Conservation (phyloP, 1,139 yeast species). For the Scheffersomyces titani region DNA sequence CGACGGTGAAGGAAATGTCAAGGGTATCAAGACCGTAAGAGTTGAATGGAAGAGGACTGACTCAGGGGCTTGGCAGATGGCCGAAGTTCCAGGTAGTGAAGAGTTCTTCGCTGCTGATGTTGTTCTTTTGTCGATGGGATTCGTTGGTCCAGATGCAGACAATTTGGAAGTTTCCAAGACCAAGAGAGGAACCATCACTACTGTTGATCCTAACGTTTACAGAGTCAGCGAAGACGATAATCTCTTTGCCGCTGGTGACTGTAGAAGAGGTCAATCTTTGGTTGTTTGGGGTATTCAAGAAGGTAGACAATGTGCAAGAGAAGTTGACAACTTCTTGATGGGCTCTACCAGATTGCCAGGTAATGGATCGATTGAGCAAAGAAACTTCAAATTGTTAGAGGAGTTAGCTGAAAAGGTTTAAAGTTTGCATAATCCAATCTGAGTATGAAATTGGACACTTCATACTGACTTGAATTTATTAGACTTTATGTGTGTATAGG, state of each 20-base stretch:
- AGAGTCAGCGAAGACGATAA: conserved; percentile 63
- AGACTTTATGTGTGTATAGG: neutral
- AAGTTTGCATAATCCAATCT: neutral
- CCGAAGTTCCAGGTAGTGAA: conserved; percentile 93
- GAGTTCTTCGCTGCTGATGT: conserved; percentile 94
- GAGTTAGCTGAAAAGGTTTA: conserved; percentile 66
- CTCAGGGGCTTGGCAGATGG: conserved; percentile 98
- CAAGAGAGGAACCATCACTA: conserved; percentile 83
- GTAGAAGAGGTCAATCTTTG: conserved; percentile 97
- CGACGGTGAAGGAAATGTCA: conserved; percentile 91
- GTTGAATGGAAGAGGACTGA: conserved; percentile 98
- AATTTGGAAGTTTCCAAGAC: conserved; percentile 73
- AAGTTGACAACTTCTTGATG: conserved; percentile 79
- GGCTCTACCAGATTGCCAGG: conserved; percentile 87
- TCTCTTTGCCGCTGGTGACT: conserved; percentile 95
- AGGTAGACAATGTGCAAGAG: conserved; percentile 98
- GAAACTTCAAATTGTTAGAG: conserved; percentile 73
- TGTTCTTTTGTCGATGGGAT: conserved; percentile 95
- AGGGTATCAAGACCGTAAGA: conserved; percentile 90
- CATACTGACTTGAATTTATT: neutral
- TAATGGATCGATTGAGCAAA: conserved; percentile 86
- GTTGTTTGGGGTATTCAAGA: conserved; percentile 99
- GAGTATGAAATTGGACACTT: neutral
- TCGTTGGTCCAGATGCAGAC: conserved; percentile 92
- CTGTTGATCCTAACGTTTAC: conserved; percentile 69